A percentile compares a stretch with the other conserved stretches of the same genome.
These are phyloP conservation scores for Thalassiosira hispida DNA, from an alignment of 352 stramenopile species.

Conservation along the genomic window DNA sequence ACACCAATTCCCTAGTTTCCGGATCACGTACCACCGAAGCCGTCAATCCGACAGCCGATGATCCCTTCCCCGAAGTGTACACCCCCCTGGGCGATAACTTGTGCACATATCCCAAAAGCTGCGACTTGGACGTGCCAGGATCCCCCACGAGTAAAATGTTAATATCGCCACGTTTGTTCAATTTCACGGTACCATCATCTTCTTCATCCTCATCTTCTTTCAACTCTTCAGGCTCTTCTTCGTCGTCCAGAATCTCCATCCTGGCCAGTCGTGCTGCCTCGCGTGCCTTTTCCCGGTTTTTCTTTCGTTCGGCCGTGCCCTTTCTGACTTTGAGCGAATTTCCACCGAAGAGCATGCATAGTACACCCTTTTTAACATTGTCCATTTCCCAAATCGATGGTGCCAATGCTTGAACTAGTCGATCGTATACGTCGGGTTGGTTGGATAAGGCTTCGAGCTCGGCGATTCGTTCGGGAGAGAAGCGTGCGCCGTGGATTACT, in stretches of 20 bases:
- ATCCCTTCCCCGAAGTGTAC: constrained; percentile 99
- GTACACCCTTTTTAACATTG: constrained; percentile 96
- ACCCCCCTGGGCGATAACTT: constrained; percentile 95
- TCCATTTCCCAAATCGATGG: constrained; percentile 95
- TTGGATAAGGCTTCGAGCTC: constrained; percentile 74
- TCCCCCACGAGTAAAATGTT: constrained; percentile 98
- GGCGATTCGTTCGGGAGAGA: constrained; percentile 64
- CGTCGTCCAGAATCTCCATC: constrained; percentile 4
- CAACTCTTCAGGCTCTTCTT: constrained; percentile 26
- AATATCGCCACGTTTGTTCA: constrained; percentile 94
- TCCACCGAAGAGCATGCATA: constrained; percentile 99
- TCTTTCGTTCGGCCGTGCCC: constrained; percentile 31
- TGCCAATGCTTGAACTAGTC: constrained; percentile 86
- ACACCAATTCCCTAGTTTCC: constrained; percentile 96
- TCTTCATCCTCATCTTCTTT: constrained; percentile 74
- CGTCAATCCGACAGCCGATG: constrained; percentile 97
- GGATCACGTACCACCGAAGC: constrained; percentile 94
- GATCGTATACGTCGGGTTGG: constrained; percentile 85
- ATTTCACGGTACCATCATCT: constrained; percentile 48
- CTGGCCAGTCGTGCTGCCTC: constrained; percentile 19
- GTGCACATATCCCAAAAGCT: constrained; percentile 97
- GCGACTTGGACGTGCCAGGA: constrained; percentile 96
- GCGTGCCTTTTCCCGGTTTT: constrained; percentile 41
- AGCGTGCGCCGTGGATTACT: constrained; percentile 48
- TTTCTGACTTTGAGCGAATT: constrained; percentile 79